These are phyloP conservation scores for Kurtzmaniella quercitrusa DNA, from an alignment of 1,139 yeast species.

Conservation along the genomic window DNA sequence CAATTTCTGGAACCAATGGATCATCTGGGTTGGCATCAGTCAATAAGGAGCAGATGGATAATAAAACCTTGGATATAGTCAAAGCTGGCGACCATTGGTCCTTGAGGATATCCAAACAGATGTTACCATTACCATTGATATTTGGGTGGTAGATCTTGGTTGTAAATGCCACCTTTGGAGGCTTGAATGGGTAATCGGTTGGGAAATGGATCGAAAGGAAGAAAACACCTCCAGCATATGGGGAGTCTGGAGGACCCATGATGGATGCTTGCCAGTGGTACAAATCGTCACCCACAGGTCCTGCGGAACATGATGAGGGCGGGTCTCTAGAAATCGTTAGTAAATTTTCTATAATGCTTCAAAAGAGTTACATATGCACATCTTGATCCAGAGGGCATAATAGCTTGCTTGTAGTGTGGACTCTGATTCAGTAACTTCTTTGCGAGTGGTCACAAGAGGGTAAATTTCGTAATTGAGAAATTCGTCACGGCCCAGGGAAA, in stretches of 20 bases:
- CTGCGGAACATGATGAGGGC: constrained; percentile 98
- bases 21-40: constrained; percentile 99
- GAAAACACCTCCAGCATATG: constrained; percentile 91
- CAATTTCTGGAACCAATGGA: constrained; percentile 98
- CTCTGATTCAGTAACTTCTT: too few species aligned
- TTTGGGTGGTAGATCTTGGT: constrained; percentile 91
- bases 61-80: constrained; percentile 82
- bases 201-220: constrained; percentile 91
- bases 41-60: constrained; percentile 83
- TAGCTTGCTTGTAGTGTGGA: too few species aligned
- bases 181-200: constrained; percentile 92
- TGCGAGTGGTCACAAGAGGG: not conserved
- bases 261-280: constrained; percentile 97
- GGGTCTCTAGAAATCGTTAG: constrained; percentile 71
- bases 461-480: not conserved
- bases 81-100: constrained; percentile 93
- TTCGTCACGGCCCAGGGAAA: not conserved
- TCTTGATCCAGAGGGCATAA: too few species aligned
- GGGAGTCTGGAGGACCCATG: constrained; percentile 94
- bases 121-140: constrained; percentile 84
- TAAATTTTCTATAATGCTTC: constrained; percentile 10
- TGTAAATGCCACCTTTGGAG: constrained; percentile 88
- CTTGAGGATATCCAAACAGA: constrained; percentile 79
- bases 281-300: constrained; percentile 95
- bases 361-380: not conserved